Percentiles rank a stretch among this genome's conserved stretches.
Evolutionary conservation across 2,329 filamentous ascomycete species (phyloP).

Genomic region (Teratosphaeria gauchensis): DNA sequence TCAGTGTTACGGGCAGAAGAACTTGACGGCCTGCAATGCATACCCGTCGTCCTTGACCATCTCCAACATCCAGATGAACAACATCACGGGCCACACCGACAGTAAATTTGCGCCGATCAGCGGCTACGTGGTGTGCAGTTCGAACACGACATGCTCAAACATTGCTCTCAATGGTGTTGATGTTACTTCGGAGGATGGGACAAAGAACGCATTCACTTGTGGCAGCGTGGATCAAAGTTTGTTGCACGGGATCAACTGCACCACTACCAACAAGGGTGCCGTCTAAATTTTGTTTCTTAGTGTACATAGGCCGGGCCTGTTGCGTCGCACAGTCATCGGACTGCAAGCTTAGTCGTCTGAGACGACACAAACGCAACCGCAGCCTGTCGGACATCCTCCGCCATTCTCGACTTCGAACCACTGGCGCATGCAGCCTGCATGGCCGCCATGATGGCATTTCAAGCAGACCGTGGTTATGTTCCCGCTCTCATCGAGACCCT

Average conservation of each 20-base stretch:
- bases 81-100: constrained; percentile 47
- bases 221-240: constrained; percentile 21
- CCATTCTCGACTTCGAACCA: constrained; percentile 45
- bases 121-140: constrained; percentile 37
- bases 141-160: constrained; percentile 38
- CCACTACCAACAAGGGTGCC: constrained; percentile 10
- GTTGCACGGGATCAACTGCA: constrained; percentile 23
- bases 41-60: constrained; percentile 49
- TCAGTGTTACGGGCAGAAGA: constrained; percentile 57
- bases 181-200: constrained; percentile 18
- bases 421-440: constrained; percentile 46
- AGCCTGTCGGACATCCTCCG: constrained; percentile 48
- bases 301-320: background rate
- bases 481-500: constrained; percentile 25
- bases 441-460: constrained; percentile 51
- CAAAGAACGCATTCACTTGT: constrained; percentile 20
- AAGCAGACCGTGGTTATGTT: constrained; percentile 40
- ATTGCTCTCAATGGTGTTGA: constrained; percentile 32
- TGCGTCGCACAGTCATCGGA: background rate
- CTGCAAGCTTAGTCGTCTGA: background rate
- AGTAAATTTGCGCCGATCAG: constrained; percentile 33
- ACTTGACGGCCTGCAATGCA: constrained; percentile 51
- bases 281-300: constrained; percentile 1
- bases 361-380: constrained; percentile 47
- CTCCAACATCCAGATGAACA: constrained; percentile 45